Conservation (phyloP, 73 alveolate species). For the Paramecium pentaurelia region DNA sequence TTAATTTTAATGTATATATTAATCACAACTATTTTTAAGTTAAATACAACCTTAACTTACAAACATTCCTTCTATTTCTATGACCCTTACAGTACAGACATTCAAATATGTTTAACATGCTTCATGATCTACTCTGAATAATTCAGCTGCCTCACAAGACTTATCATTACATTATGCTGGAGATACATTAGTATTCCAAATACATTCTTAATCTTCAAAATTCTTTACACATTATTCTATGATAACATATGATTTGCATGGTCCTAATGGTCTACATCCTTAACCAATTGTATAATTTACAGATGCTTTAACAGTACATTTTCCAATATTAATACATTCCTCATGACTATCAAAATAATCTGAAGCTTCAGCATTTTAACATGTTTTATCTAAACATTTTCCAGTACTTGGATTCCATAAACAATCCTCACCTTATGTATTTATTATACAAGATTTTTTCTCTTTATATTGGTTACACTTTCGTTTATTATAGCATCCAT, state of each 20-base stretch:
- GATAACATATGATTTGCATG: neutral
- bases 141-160: neutral
- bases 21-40: neutral
- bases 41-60: neutral
- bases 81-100: neutral
- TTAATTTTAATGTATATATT: neutral
- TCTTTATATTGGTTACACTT: neutral
- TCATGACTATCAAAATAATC: neutral
- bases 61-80: neutral
- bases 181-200: neutral
- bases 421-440: neutral
- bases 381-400: neutral
- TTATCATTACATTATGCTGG: neutral
- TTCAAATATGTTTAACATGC: neutral
- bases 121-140: neutral
- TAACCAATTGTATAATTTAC: neutral
- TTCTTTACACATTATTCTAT: neutral
- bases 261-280: neutral
- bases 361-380: neutral
- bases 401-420: neutral
- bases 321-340: neutral
- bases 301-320: neutral
- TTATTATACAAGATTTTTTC: neutral
- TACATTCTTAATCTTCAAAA: neutral
- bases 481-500: neutral